Evolutionary conservation across 495 filamentous ascomycete species (phyloP).

Genomic region (Hyaloscypha finlandica): DNA sequence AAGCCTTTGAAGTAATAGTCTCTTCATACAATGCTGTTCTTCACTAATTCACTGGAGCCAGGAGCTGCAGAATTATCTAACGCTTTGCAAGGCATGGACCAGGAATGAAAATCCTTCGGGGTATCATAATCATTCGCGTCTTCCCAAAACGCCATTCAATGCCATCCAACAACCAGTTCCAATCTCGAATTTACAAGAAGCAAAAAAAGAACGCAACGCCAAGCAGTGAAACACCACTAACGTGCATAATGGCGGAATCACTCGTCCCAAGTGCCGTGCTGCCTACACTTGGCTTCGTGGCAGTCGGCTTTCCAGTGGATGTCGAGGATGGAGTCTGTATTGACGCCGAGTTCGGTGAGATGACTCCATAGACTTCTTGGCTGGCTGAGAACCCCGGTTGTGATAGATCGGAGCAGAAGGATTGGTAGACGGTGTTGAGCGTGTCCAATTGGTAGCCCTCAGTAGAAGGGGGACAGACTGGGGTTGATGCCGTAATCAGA

Average conservation of each 20-base stretch:
- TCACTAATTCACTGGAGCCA: neutral
- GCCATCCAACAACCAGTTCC: neutral
- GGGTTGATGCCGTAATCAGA: neutral
- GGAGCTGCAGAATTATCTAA: neutral
- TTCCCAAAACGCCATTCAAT: neutral
- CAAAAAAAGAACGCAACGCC: slow-evolving; percentile 9
- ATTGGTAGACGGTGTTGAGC: neutral
- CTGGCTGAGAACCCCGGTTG: neutral
- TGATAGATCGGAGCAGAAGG: neutral
- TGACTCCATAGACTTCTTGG: neutral
- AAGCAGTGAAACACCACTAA: slow-evolving; percentile 1
- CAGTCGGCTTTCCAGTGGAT: neutral
- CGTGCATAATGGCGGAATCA: slow-evolving; percentile 2
- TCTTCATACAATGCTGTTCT: neutral
- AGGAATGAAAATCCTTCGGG: neutral
- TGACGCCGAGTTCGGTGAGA: neutral
- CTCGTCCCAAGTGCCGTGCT: slow-evolving; percentile 12
- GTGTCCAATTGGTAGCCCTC: neutral
- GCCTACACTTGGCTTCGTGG: slow-evolving; percentile 6
- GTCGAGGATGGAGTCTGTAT: neutral
- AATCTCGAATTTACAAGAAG: slow-evolving; percentile 2
- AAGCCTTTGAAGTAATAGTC: neutral
- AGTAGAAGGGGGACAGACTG: slow-evolving; percentile 2
- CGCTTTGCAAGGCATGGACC: neutral
- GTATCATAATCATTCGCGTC: neutral